Conservation (phyloP, 2,329 filamentous ascomycete genomes). For the Fusarium hostae region DNA sequence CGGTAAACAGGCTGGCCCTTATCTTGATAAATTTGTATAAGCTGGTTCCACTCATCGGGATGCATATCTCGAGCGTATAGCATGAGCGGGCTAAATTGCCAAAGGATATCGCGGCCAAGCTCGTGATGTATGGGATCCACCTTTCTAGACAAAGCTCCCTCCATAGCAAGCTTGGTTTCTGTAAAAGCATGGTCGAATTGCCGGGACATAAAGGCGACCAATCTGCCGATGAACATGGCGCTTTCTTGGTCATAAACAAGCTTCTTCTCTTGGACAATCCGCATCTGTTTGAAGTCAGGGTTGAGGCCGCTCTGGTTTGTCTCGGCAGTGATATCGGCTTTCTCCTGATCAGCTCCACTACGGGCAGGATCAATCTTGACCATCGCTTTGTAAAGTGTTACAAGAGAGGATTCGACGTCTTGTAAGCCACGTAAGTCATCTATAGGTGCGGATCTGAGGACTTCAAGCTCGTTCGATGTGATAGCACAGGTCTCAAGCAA, state of each 20-base stretch:
- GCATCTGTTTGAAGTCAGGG: constrained; percentile 87
- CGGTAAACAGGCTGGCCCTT: constrained; percentile 82
- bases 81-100: constrained; percentile 88
- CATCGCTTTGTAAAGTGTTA: constrained; percentile 91
- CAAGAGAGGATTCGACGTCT: constrained; percentile 80
- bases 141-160: constrained; percentile 70
- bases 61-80: constrained; percentile 91
- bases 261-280: constrained; percentile 93
- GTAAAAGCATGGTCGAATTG: constrained; percentile 82
- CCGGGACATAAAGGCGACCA: constrained; percentile 83
- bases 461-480: constrained; percentile 76
- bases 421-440: constrained; percentile 76
- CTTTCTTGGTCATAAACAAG: constrained; percentile 86
- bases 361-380: constrained; percentile 89
- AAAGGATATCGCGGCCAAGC: constrained; percentile 76
- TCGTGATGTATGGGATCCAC: constrained; percentile 78
- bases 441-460: constrained; percentile 78
- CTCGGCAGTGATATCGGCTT: constrained; percentile 59
- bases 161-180: constrained; percentile 73
- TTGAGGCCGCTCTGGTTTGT: constrained; percentile 65
- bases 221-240: constrained; percentile 77
- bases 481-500: constrained; percentile 94
- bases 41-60: constrained; percentile 79
- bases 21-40: constrained; percentile 83
- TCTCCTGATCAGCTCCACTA: constrained; percentile 61